phyloP scores from a whole-genome alignment of 2,329 filamentous ascomycete species.

The Moelleriella libera region DNA sequence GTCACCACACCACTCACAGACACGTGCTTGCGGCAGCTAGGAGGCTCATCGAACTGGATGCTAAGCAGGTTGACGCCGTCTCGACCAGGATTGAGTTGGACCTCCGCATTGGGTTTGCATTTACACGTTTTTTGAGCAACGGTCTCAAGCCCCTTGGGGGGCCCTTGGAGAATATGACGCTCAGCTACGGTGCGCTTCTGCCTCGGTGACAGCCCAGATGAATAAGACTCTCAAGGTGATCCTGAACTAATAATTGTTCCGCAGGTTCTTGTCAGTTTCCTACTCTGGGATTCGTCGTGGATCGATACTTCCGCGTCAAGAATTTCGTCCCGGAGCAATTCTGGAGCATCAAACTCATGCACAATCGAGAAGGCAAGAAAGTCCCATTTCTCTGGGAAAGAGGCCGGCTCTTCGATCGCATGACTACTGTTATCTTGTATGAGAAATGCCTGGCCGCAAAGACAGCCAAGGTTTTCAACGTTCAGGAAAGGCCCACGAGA shows the following conservation, averaged over 20 bases:
- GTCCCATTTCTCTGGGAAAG: slow-evolving; percentile 78
- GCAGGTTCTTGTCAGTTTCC: slow-evolving; percentile 88
- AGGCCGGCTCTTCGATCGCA: slow-evolving; percentile 75
- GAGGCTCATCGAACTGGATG: slow-evolving; percentile 64
- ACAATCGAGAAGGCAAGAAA: slow-evolving; percentile 61
- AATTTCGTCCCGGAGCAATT: slow-evolving; percentile 90
- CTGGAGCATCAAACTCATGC: slow-evolving; percentile 80
- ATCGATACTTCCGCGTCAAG: slow-evolving; percentile 84
- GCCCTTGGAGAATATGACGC: slow-evolving; percentile 46
- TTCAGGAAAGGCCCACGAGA: slow-evolving; percentile 79
- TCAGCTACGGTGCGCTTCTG: slow-evolving; percentile 71
- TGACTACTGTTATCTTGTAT: slow-evolving; percentile 66
- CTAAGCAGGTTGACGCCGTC: slow-evolving; percentile 77
- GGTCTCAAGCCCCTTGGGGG: slow-evolving; percentile 61
- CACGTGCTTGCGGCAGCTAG: slow-evolving; percentile 78
- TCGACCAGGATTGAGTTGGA: slow-evolving; percentile 83
- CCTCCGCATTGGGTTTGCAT: slow-evolving; percentile 79
- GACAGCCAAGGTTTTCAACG: slow-evolving; percentile 65
- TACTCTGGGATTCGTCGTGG: slow-evolving; percentile 90
- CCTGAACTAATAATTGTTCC: neutral
- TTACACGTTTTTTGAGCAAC: slow-evolving; percentile 76
- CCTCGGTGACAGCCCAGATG: neutral
- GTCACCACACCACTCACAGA: slow-evolving; percentile 14
- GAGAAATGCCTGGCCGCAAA: slow-evolving; percentile 71
- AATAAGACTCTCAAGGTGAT: neutral